Base-by-base conservation (phyloP, 176 grass and related monocot species). In the Tuctoria greenei region DNA sequence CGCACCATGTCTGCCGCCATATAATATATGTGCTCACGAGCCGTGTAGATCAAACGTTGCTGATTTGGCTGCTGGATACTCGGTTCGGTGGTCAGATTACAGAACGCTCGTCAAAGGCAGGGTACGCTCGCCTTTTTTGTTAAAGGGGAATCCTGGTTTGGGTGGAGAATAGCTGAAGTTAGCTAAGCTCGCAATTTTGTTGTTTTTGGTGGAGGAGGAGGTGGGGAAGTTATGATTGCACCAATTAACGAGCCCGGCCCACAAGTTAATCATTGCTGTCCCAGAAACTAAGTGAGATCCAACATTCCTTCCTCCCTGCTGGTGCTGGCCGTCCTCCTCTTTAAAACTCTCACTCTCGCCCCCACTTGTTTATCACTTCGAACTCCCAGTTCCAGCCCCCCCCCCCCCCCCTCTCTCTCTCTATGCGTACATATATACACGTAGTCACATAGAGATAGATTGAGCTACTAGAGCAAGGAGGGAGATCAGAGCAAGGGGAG, bases 181-280 rank as follows among this genome's bases (percentile, higher is more conserved):
- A 82, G 79, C 72, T 82, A 77, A 70, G 58, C 73, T 39, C 57
- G 79, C 79, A 82, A 77, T 77, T 77, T 66, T 66, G 18, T 65
- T 49, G 20, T 10, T 71, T 55, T 63, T 15, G 43, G 34, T 44
- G 75, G 44, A 27, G 82, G 82, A 12, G 83, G 84, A 31, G 75
- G 80, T 88, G 86, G 86, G 70, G 86, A 78, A 68, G 86, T 75
- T 88, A 88, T 88, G 86, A 88, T 88, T 84, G 71, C 86, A 80
- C 81, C 86, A 88, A 88, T 88, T 88, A 88, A 88, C 81, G 86
- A 88, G 46, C 26, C 64, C 71, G 63, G 64, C 76, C 81, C 86
- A 88, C 86, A 79, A 75, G 75, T 84, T 88, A 84, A 84, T 80
- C 76, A 84, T 84, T 80, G 81, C 70, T 88, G 76, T 84, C 81